Base-by-base conservation (phyloP, 495 filamentous ascomycete species). In the Neurospora sp. region DNA sequence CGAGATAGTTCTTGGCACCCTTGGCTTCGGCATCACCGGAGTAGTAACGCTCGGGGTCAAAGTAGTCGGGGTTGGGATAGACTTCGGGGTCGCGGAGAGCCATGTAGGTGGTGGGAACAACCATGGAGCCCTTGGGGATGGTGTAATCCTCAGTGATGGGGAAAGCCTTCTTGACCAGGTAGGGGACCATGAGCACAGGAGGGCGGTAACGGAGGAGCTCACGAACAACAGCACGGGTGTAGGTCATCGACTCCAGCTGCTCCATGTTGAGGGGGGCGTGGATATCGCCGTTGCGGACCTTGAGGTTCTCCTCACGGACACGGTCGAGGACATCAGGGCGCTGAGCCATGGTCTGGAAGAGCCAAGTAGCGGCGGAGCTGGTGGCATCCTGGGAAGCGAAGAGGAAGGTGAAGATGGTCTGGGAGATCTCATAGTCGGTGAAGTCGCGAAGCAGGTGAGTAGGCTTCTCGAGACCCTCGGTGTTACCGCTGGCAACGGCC, bases 311-410 rank as follows among this genome's bases (percentile, higher is more conserved):
- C 79, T 96, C 95, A 36, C 96, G 93, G 39, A 99, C 90, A 79
- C 92, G 92, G 78, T 94, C 94, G 70, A 98, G 85, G 70, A 96
- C 84, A 71, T 99, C 96, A 11, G 96, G 95, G 77, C 94, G 91
- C 80, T 99, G 93, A 69, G 96, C 96, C 86, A 95, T 90, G 77
- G 93, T 87, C 82, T 99, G 96, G 88, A 97, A 97, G 75, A 98
- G 83, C 93, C 96, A 98, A 69, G 94, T 98, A 74, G 88, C 88
- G 72, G 96, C 96, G 73, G 92, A 94, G 82, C 92, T 94, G 72
- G 96, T 97, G 71, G 96, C 96, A 81, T 99, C 96, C 83, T 99
- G 96, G 39, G 94, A 97, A 69, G 96, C 96, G 84, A 99, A 99
- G 71, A 99, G 87, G 88, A 99, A 98, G 72, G 96, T 98, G 85